Evolutionary conservation across 164 flowering plant species (phyloP).

Genomic region (Liriodendron chinense): DNA sequence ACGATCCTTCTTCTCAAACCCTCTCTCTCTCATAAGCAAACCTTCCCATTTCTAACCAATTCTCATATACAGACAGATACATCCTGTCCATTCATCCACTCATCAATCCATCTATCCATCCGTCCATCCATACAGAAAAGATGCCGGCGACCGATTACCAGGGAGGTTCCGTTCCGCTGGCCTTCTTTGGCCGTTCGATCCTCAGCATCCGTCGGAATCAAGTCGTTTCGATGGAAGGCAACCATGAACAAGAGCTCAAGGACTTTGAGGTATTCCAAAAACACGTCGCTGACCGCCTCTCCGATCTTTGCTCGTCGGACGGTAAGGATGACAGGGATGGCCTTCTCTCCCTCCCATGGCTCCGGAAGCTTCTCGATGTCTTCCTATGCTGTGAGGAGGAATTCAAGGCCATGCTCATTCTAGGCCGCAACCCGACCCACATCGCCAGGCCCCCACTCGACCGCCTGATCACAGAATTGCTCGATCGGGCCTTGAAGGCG

Average conservation of each 20-base stretch:
- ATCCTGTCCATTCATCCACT: no score
- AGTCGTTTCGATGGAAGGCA: slow-evolving; percentile 46
- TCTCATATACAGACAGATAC: no score
- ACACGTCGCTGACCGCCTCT: slow-evolving; percentile 61
- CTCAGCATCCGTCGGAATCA: slow-evolving; percentile 88
- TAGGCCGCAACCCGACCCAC: slow-evolving; percentile 16
- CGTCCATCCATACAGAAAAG: not conserved
- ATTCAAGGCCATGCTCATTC: slow-evolving; percentile 27
- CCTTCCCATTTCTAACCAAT: not conserved
- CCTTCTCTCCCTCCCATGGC: slow-evolving; percentile 54
- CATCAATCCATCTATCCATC: not conserved
- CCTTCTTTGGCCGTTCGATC: slow-evolving; percentile 61
- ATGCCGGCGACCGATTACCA: slow-evolving; percentile 65
- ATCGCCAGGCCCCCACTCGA: slow-evolving; percentile 24
- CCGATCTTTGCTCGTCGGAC: slow-evolving; percentile 23
- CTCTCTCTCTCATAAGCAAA: slow-evolving; percentile 4
- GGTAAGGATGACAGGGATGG: slow-evolving; percentile 28
- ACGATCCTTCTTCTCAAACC: slow-evolving; percentile 8
- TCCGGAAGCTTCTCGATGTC: slow-evolving; percentile 36
- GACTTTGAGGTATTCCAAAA: slow-evolving; percentile 69
- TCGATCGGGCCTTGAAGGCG: slow-evolving; percentile 55
- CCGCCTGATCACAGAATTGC: slow-evolving; percentile 31
- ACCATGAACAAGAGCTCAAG: slow-evolving; percentile 62
- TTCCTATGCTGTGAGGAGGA: slow-evolving; percentile 43
- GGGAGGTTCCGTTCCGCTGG: slow-evolving; percentile 22